Conservation (phyloP, 2,329 filamentous ascomycete species). For the Verticillium longisporum region DNA sequence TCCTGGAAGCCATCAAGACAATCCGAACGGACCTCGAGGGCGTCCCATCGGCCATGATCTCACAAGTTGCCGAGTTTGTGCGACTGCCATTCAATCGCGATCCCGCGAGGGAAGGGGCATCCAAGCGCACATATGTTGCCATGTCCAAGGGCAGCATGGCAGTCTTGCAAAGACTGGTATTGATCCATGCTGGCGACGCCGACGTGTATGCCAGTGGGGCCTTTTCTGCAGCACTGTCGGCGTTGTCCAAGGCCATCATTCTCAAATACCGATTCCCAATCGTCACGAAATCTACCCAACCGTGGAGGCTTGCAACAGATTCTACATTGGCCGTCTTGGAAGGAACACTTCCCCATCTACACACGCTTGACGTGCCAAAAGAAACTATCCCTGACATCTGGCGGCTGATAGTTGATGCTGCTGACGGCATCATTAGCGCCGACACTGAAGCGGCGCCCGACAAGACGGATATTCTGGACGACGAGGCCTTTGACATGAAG, state of each 20-base stretch:
- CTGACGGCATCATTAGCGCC: conserved; percentile 63
- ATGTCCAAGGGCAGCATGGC: conserved; percentile 78
- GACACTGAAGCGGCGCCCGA: conserved; percentile 43
- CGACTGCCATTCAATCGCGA: conserved; percentile 57
- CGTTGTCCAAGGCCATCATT: conserved; percentile 62
- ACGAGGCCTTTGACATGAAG: conserved; percentile 75
- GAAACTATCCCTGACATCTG: conserved; percentile 55
- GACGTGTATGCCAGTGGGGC: conserved; percentile 66
- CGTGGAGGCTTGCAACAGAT: conserved; percentile 77
- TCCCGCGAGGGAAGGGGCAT: conserved; percentile 20
- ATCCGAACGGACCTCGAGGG: conserved; percentile 60
- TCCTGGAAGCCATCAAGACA: conserved; percentile 60
- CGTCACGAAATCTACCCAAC: conserved; percentile 60
- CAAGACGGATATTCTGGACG: conserved; percentile 46
- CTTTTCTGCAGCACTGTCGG: conserved; percentile 56
- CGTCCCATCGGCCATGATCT: conserved; percentile 61
- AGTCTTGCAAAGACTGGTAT: conserved; percentile 55
- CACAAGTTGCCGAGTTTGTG: conserved; percentile 63
- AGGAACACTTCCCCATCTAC: conserved; percentile 56
- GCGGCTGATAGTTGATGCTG: conserved; percentile 58
- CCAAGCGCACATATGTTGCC: conserved; percentile 77
- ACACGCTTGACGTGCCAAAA: conserved; percentile 37
- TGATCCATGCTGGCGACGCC: conserved; percentile 51
- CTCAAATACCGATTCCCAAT: conserved; percentile 76
- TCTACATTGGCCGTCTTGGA: conserved; percentile 63